These are phyloP conservation scores for Saturnispora hagleri DNA, from an alignment of 805 yeast genomes.

Conservation along the genomic window DNA sequence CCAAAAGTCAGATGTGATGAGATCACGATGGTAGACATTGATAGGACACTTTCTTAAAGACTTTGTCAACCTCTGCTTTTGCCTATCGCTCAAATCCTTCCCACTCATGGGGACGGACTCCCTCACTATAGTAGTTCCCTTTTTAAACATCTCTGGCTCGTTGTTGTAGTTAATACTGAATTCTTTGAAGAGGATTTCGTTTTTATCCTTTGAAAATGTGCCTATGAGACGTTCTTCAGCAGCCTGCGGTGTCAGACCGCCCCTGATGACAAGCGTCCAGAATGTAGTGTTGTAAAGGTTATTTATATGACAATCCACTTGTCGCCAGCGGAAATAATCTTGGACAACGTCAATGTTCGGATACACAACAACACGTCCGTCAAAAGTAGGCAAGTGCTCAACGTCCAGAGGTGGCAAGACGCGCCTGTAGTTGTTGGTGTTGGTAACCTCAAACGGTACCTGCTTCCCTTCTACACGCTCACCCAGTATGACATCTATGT, in stretches of 20 bases:
- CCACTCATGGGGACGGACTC: constrained; percentile 22
- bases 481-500: neutral
- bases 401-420: constrained; percentile 15
- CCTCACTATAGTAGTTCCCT: constrained; percentile 63
- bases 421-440: neutral
- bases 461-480: neutral
- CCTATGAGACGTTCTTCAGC: constrained; percentile 75
- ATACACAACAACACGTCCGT: constrained; percentile 81
- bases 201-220: constrained; percentile 74
- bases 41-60: constrained; percentile 40
- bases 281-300: constrained; percentile 88
- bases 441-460: neutral
- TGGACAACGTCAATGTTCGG: constrained; percentile 54
- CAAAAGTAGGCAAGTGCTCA: constrained; percentile 73
- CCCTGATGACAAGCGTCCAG: constrained; percentile 72
- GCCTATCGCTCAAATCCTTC: neutral
- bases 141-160: constrained; percentile 80
- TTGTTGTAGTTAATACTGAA: constrained; percentile 85
- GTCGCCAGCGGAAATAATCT: constrained; percentile 92
- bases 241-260: constrained; percentile 63
- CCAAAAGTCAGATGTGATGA: constrained; percentile 63
- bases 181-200: constrained; percentile 70
- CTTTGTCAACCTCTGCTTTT: constrained; percentile 32
- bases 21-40: constrained; percentile 43
- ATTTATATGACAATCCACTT: constrained; percentile 93